Evolutionary conservation across 2,329 filamentous ascomycete genomes (phyloP), one percentile per base, ranked within the genome.

Genomic region (Colletotrichum salicis): DNA sequence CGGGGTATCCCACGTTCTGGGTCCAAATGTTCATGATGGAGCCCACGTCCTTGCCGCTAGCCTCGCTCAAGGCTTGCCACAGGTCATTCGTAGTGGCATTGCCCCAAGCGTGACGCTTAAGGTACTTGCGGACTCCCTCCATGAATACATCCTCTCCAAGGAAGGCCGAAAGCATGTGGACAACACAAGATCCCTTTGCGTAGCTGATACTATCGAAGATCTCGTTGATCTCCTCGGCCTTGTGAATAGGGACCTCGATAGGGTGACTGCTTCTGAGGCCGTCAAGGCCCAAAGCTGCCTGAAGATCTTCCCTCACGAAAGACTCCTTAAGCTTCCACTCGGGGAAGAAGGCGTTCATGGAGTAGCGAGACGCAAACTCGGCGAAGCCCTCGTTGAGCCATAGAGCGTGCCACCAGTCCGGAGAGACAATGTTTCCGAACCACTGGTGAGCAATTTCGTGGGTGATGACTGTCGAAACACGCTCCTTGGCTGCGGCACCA

Each of bases 131-230:
- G 65, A 98, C 93, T 79, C 96, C 96, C 80, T 98, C 94, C 80
- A 98, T 90, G 87, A 98, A 98, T 22, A 90, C 87, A 55, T 98
- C 94, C 81, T 98, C 96, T 62, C 96, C 96, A 29, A 98, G 87
- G 78, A 97, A 97, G 75, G 95, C 97, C 24, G 96, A 97, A 75
- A 98, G 95, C 96, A 98, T 98, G 79, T 96, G 93, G 73, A 98
- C 88, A 41, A 98, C 95, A 77, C 95, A 97, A 12, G 95, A 98
- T 22, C 96, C 96, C 86, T 98, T 98, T 67, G 94, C 95, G 84
- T 98, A 98, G 1, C 96, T 98, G 76, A 98, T 98, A 74, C 95
- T 94, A 80, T 98, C 96, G 77, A 98, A 98, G 76, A 98, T 98
- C 84, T 98, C 95, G 84, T 97, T 97, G 81, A 98, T 95, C 83